phyloP scores from a whole-genome alignment of 257 asterid genomes.

The Coffea canephora region DNA sequence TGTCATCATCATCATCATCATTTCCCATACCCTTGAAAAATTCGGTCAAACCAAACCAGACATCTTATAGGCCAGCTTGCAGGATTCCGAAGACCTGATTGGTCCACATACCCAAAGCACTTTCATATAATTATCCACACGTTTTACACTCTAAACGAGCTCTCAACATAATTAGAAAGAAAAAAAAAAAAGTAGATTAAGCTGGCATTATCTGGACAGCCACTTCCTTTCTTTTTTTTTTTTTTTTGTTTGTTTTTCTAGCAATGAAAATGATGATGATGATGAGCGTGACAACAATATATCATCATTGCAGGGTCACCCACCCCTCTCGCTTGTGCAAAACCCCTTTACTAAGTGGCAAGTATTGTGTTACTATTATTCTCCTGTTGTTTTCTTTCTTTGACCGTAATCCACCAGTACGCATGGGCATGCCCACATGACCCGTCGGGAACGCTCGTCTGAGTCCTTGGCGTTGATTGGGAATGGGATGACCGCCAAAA shows the following conservation, averaged over 20 bases:
- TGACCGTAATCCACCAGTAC: too few species aligned
- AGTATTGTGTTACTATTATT: too few species aligned
- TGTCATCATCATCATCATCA: not conserved
- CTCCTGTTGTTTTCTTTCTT: too few species aligned
- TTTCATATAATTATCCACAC: not conserved
- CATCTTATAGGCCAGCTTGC: not conserved
- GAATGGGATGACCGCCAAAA: not conserved
- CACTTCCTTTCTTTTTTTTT: not conserved
- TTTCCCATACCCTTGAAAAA: not conserved
- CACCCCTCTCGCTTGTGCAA: not conserved
- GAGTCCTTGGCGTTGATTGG: not conserved
- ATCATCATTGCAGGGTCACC: slow-evolving; percentile 35
- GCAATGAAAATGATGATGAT: slow-evolving; percentile 31
- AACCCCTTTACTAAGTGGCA: not conserved
- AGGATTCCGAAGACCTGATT: not conserved
- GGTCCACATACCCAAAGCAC: slow-evolving; percentile 1
- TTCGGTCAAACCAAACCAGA: not conserved
- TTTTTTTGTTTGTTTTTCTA: not conserved
- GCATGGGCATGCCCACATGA: too few species aligned
- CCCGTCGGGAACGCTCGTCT: too few species aligned
- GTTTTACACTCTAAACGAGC: not conserved
- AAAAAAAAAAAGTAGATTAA: not conserved
- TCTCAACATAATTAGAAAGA: not conserved
- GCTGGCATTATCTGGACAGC: slow-evolving; percentile 5
- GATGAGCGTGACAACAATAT: slow-evolving; percentile 40